phyloP scores from a whole-genome alignment of 2,329 filamentous ascomycete genomes.

The Elsinoe batatas region DNA sequence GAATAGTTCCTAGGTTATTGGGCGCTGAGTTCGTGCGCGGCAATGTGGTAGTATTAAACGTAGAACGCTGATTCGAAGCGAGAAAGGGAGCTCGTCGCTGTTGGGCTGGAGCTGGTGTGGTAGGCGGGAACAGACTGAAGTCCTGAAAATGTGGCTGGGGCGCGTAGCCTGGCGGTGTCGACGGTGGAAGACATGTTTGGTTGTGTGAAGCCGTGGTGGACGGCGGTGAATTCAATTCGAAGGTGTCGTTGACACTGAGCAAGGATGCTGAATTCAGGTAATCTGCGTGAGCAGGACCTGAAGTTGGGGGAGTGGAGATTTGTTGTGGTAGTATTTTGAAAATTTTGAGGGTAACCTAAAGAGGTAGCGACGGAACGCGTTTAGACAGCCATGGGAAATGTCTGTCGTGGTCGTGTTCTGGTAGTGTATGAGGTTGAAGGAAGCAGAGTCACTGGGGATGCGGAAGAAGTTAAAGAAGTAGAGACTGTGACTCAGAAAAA shows the following conservation, averaged over 20 bases:
- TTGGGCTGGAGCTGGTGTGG: conserved; percentile 27
- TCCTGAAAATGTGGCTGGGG: conserved; percentile 47
- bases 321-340: not conserved
- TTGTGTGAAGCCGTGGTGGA: conserved; percentile 69
- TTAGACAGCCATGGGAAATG: conserved; percentile 10
- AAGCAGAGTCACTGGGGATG: not conserved
- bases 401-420: conserved; percentile 2
- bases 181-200: conserved; percentile 67
- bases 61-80: conserved; percentile 45
- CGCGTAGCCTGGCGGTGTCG: conserved; percentile 42
- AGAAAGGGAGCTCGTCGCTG: conserved; percentile 42
- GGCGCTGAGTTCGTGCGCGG: conserved; percentile 1
- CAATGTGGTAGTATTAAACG: conserved; percentile 42
- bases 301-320: conserved; percentile 8
- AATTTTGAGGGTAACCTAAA: conserved; percentile 1
- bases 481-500: too few species aligned
- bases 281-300: conserved; percentile 13
- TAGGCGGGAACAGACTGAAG: conserved; percentile 60
- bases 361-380: not conserved
- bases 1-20: conserved; percentile 7
- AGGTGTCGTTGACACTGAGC: conserved; percentile 34
- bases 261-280: conserved; percentile 57
- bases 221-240: conserved; percentile 58
- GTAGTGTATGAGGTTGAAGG: not conserved
- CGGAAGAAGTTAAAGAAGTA: too few species aligned